A percentile compares a stretch with the other conserved stretches of the same genome.
Conservation (phyloP, 306 rosid species). For the Corylus heterophylla region DNA sequence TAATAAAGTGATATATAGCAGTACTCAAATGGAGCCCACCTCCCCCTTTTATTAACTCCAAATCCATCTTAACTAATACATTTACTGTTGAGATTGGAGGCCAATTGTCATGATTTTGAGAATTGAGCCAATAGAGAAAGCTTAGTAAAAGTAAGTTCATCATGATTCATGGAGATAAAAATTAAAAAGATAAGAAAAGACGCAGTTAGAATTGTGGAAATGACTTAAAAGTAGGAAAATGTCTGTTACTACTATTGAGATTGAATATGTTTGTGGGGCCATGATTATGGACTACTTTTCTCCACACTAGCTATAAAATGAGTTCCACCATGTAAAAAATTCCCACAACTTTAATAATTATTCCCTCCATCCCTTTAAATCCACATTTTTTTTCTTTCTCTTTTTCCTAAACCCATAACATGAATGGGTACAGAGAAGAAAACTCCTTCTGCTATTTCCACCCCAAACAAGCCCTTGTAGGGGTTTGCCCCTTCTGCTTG, state of each 20-base stretch:
- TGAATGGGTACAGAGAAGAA: constrained; percentile 59
- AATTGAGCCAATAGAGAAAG: neutral
- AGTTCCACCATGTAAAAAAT: constrained; percentile 37
- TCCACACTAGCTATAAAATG: neutral
- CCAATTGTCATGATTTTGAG: no score
- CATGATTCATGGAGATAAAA: neutral
- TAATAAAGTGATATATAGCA: no score
- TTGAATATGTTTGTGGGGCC: constrained; percentile 35
- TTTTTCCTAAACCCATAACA: constrained; percentile 22
- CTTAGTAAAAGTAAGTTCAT: no score
- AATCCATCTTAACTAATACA: no score
- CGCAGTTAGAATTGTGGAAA: neutral
- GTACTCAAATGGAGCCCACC: no score
- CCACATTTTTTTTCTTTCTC: constrained; percentile 15
- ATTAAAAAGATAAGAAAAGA: no score
- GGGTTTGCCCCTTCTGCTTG: constrained; percentile 82
- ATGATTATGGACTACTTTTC: constrained; percentile 18
- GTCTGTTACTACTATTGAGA: neutral
- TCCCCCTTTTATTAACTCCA: no score
- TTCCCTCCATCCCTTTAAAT: constrained; percentile 15
- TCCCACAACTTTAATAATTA: neutral
- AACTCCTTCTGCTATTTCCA: constrained; percentile 75
- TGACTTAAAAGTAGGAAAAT: neutral
- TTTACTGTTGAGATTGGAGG: no score
- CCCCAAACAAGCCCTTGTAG: constrained; percentile 68